Base-by-base conservation (phyloP, 2,329 filamentous ascomycete genomes). In the Ascochyta clinopodiicola region DNA sequence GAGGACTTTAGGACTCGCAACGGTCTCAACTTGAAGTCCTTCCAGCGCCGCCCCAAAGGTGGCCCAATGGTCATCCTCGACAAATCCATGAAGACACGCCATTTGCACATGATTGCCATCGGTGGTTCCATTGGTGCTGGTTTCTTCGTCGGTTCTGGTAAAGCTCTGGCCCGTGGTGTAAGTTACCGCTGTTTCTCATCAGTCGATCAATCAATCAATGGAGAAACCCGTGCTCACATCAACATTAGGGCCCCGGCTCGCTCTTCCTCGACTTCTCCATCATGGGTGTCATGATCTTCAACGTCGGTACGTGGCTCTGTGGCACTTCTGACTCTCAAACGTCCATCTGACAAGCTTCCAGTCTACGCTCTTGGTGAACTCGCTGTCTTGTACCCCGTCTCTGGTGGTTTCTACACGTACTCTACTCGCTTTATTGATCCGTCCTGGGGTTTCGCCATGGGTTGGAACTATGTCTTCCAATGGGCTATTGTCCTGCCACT, bases 51-150 rank as follows among this genome's bases (percentile, higher is more conserved):
- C 55, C 69, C 68, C 24, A 58, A 56, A n/a, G 64, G 59, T 17
- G 65, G 58, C 34, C 43, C 47, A 22, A 25, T 64, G 27, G 47
- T 70, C 32, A 69, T 70, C 27, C 66, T 75, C 53, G 72, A 75
- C 68, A 73, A 69, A 64, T 73, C 71, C 63, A 83, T 86, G 78
- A 82, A 83, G 77, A 76, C 78, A 46, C 81, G 84, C 60, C 84
- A 86, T 72, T 73, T 86, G 62, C 82, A 86, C 79, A 97, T 97
- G 94, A 97, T 97, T 81, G 94, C 94, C 13, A 96, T 86, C 37
- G 83, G 83, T 67, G 84, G 84, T 56, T 84, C 83, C 29, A 86
- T 86, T 51, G 84, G 84, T 71, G 84, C 84, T 69, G 84, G 84
- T 76, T 85, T 86, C 77, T 86, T 86, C 71, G 84, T 86, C 67